A percentile compares a stretch with the other conserved stretches of the same genome.
phyloP scores from a whole-genome alignment of 2,329 filamentous ascomycete species.

The Anisogramma anomala region DNA sequence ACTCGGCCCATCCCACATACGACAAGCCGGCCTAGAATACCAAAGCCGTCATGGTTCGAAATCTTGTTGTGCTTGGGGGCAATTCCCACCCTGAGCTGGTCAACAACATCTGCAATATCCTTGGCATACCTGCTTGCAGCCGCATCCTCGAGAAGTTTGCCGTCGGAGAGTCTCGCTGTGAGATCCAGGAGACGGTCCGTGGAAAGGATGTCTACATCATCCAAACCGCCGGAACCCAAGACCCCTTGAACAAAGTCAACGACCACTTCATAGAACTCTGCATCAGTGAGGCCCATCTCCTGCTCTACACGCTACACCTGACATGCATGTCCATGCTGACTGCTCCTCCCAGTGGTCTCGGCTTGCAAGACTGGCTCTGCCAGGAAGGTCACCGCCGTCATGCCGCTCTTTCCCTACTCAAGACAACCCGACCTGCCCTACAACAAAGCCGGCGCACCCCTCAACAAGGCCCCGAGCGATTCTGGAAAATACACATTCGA shows the following conservation, averaged over 20 bases:
- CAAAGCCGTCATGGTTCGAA: conserved; percentile 61
- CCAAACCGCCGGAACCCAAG: conserved; percentile 62
- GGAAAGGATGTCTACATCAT: conserved; percentile 99
- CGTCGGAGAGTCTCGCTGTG: conserved; percentile 85
- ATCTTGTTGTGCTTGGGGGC: conserved; percentile 85
- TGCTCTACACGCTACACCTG: neutral
- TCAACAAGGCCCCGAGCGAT: conserved; percentile 54
- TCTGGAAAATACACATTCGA: conserved; percentile 70
- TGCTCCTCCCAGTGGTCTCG: conserved; percentile 66
- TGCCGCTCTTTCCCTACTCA: conserved; percentile 93
- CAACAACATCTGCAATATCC: conserved; percentile 75
- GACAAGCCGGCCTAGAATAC: too few relatives aligned
- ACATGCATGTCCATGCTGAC: conserved; percentile 24
- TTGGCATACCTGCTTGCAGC: conserved; percentile 73
- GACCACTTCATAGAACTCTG: conserved; percentile 93
- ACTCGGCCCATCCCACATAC: neutral
- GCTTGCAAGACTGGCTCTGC: conserved; percentile 90
- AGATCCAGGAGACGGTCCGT: conserved; percentile 91
- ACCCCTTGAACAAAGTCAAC: conserved; percentile 62
- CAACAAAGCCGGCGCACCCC: conserved; percentile 84
- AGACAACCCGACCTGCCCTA: conserved; percentile 94
- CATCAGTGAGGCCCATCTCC: conserved; percentile 63
- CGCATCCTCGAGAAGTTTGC: conserved; percentile 84
- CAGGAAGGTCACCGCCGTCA: conserved; percentile 81
- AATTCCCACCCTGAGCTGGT: conserved; percentile 85